Evolutionary conservation across 148 eudicot species (phyloP).

Genomic region (Dysphania ambrosioides): DNA sequence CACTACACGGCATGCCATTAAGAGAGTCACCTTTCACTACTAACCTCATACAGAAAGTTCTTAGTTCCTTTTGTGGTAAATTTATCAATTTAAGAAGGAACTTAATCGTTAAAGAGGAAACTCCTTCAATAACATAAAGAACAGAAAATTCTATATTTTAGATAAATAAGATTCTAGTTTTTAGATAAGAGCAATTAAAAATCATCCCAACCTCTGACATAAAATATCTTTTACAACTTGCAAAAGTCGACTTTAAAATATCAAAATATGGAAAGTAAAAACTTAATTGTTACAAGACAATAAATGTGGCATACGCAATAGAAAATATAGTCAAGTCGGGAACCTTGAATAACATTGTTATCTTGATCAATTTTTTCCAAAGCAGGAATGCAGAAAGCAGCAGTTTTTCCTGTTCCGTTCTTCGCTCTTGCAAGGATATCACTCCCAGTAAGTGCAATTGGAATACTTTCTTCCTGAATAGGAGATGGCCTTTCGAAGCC

Average conservation of each 20-base stretch:
- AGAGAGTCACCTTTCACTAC: background rate
- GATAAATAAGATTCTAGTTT: background rate
- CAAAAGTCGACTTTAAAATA: background rate
- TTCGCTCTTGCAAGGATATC: constrained; percentile 91
- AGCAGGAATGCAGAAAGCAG: constrained; percentile 84
- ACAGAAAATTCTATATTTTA: background rate
- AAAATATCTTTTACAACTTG: background rate
- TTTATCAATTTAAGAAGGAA: background rate
- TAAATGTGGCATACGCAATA: background rate
- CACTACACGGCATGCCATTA: background rate
- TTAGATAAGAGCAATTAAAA: background rate
- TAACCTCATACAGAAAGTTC: background rate
- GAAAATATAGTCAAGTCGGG: background rate
- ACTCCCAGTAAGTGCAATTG: constrained; percentile 80
- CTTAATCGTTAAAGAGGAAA: background rate
- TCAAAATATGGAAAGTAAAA: background rate
- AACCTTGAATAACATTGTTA: constrained; percentile 86
- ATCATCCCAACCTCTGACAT: background rate
- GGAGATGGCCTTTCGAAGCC: constrained; percentile 90
- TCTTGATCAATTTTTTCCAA: constrained; percentile 83
- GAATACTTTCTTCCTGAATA: constrained; percentile 84
- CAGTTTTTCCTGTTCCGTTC: constrained; percentile 92
- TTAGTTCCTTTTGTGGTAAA: background rate
- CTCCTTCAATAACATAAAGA: background rate
- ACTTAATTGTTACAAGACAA: background rate